phyloP scores from a whole-genome alignment of 306 rosid species.

The Prunus fruticosa region DNA sequence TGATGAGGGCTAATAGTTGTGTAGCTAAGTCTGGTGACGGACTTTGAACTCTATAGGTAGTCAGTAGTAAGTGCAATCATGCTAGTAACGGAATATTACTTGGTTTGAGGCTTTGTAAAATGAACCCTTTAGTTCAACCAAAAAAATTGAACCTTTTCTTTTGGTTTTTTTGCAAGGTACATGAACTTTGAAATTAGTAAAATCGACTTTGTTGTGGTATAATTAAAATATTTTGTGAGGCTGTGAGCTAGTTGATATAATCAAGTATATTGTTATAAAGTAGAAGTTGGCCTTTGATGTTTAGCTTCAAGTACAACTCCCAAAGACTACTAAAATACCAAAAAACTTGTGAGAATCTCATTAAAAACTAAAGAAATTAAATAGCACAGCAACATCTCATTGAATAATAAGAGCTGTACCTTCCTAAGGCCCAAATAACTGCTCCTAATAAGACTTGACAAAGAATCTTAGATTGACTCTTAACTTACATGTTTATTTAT shows the following conservation, averaged over 20 bases:
- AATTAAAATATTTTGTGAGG: not conserved
- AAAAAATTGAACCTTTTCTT: not conserved
- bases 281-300: not conserved
- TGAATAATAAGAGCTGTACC: too few species aligned
- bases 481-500: too few species aligned
- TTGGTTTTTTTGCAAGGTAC: not conserved
- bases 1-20: not conserved
- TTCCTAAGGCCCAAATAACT: too few species aligned
- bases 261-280: not conserved
- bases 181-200: not conserved
- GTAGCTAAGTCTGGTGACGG: not conserved
- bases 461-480: too few species aligned
- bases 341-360: too few species aligned
- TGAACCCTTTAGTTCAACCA: not conserved
- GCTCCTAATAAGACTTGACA: too few species aligned
- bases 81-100: not conserved
- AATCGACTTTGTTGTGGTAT: not conserved
- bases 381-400: too few species aligned
- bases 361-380: too few species aligned
- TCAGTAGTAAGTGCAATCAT: not conserved
- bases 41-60: not conserved
- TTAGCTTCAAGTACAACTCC: not conserved
- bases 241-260: not conserved
- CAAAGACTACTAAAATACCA: too few species aligned
- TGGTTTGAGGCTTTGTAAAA: not conserved